A percentile compares a stretch with the other conserved stretches of the same genome.
phyloP scores from a whole-genome alignment of 331 rosid genomes.

The Dryas integrifolia region DNA sequence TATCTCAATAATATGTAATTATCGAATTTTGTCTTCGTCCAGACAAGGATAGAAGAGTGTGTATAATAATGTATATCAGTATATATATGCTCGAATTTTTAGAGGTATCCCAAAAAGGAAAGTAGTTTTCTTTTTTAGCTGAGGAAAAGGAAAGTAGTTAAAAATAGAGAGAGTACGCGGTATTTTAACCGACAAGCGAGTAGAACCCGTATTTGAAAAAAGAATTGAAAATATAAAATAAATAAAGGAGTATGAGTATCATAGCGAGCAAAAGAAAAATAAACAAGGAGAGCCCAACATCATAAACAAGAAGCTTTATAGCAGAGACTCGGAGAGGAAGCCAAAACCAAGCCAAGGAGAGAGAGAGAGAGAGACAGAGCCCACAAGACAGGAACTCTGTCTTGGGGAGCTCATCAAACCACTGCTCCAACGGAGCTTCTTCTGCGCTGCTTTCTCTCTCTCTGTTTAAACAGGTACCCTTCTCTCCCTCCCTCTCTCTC shows the following conservation, averaged over 20 bases:
- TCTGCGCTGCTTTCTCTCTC: slow-evolving; percentile 6
- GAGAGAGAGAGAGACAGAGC: not conserved
- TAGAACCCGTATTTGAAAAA: not conserved
- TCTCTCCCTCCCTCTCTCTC: not conserved
- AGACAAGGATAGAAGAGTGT: too few relatives aligned
- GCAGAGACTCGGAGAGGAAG: not conserved
- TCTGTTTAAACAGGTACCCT: slow-evolving; percentile 14
- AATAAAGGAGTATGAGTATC: not conserved
- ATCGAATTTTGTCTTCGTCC: too few relatives aligned
- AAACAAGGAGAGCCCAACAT: slow-evolving; percentile 2
- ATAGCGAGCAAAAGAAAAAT: not conserved
- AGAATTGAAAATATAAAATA: not conserved
- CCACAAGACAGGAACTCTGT: slow-evolving; percentile 33
- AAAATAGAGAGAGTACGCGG: slow-evolving; percentile 6
- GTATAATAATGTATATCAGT: too few relatives aligned
- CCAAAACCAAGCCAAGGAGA: slow-evolving; percentile 4
- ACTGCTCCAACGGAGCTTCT: slow-evolving; percentile 50
- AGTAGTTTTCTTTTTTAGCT: not conserved
- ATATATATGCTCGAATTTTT: not conserved
- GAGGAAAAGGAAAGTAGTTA: not conserved
- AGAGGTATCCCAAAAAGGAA: not conserved
- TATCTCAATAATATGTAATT: too few relatives aligned
- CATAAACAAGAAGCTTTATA: not conserved
- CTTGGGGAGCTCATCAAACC: slow-evolving; percentile 31
- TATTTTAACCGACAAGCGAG: not conserved